Evolutionary conservation across 192 early-diverging fungal genomes (phyloP), one percentile per base, ranked within the genome.

Genomic region (Podila minutissima): DNA sequence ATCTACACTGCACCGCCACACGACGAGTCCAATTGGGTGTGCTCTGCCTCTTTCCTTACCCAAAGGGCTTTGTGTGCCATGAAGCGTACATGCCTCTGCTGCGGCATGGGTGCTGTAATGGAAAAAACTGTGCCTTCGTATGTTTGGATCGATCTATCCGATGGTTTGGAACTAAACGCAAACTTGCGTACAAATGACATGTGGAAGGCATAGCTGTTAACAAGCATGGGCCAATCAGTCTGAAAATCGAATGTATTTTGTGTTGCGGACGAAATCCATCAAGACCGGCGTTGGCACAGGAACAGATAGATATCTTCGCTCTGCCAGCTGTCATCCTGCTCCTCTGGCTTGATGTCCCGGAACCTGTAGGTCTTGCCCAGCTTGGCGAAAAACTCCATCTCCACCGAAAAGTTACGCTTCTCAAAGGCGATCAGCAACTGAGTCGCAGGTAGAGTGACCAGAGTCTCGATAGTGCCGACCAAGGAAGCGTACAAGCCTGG

Each of bases 271-370:
- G 13, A 71, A 59, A 58, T 26, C 12, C 69, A 46, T 46, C 41
- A 46, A 12, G 41, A 46, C 13, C 41, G 66, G 48, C 71, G 65
- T 38, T 73, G 71, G 31, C 77, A 73, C 6, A 69, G 37, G 62
- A 83, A 83, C 13, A 83, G 63, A 22, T 57, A 83, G 35, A 83
- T 83, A 58, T 83, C 83, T 9, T 83, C 83, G 24, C 83, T 83
- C 32, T 83, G 83, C 46, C 77, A 83, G 15, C 35, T 69, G 3
- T 64, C 38, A 55, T 83, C 75, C 50, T 77, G 74, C 22, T 83
- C 83, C 32, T 75, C 75, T 6, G 69, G 67, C 33, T 75, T 83
- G 15, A 83, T 64, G 66, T 83, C 74, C 33, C 64, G 61, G 51
- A 83, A 83, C 2, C 67, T 59, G 35, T 74, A 83, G 8, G 60